These are phyloP conservation scores for Takashimella tepidaria DNA, from an alignment of 1,284 basidiomycete species.

Conservation along the genomic window DNA sequence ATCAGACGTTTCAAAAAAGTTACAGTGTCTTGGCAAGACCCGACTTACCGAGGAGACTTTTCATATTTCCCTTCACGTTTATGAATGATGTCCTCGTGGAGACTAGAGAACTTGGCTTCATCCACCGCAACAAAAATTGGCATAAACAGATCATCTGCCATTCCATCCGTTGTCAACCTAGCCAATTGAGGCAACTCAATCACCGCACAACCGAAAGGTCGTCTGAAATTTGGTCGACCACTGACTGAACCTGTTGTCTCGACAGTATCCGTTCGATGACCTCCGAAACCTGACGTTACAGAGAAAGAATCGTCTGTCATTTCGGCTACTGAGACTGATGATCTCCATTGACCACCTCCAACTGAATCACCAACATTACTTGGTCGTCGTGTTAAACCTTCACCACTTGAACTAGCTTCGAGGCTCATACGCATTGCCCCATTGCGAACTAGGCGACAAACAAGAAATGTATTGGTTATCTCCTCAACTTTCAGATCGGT, in stretches of 20 bases:
- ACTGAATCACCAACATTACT: constrained; percentile 22
- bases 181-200: constrained; percentile 74
- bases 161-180: constrained; percentile 48
- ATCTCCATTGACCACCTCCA: constrained; percentile 9
- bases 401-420: constrained; percentile 50
- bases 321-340: constrained; percentile 24
- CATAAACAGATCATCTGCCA: constrained; percentile 69
- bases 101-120: constrained; percentile 81
- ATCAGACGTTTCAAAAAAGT: neutral
- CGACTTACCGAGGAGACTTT: constrained; percentile 67
- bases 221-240: constrained; percentile 54
- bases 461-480: constrained; percentile 75
- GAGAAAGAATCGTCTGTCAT: constrained; percentile 43
- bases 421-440: constrained; percentile 74
- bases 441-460: constrained; percentile 85
- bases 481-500: constrained; percentile 81
- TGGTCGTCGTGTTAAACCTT: constrained; percentile 27
- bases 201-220: constrained; percentile 92
- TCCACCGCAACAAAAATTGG: constrained; percentile 80
- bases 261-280: constrained; percentile 26
- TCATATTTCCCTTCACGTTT: constrained; percentile 74
- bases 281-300: constrained; percentile 37
- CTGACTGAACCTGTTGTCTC: constrained; percentile 21
- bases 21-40: too few relatives aligned
- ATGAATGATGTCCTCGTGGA: constrained; percentile 91